These are phyloP conservation scores for Raphanus hybrid DNA, from an alignment of 441 rosid genomes.

Conservation along the genomic window DNA sequence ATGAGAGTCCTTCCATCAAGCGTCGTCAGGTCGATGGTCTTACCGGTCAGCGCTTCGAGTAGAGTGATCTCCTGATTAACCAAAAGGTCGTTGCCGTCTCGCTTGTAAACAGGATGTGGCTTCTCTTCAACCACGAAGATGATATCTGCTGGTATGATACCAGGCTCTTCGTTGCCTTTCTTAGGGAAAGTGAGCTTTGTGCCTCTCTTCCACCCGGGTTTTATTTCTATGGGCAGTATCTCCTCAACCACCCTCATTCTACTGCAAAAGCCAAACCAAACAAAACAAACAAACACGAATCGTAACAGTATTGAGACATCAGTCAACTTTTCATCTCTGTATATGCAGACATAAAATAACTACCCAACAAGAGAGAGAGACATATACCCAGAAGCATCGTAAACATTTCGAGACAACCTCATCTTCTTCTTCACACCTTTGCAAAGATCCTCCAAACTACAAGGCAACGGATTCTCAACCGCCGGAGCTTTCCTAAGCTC, in stretches of 20 bases:
- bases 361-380: neutral
- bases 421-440: conserved; percentile 78
- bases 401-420: conserved; percentile 61
- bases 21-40: conserved; percentile 62
- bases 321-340: no score
- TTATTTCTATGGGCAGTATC: conserved; percentile 82
- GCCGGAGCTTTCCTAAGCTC: conserved; percentile 57
- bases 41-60: conserved; percentile 88
- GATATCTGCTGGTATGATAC: conserved; percentile 76
- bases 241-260: conserved; percentile 62
- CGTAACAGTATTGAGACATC: neutral
- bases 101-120: conserved; percentile 74
- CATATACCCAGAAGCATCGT: conserved; percentile 67
- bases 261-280: conserved; percentile 59
- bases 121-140: conserved; percentile 83
- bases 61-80: conserved; percentile 71
- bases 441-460: conserved; percentile 83
- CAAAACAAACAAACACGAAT: conserved; percentile 23
- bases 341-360: no score
- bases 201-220: conserved; percentile 97
- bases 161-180: conserved; percentile 87
- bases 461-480: conserved; percentile 65
- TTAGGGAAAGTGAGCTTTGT: conserved; percentile 89
- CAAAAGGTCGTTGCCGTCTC: conserved; percentile 85
- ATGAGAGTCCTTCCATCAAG: conserved; percentile 74